phyloP scores from a whole-genome alignment of 2,329 filamentous ascomycete genomes.

The Pseudogymnoascus sp. region DNA sequence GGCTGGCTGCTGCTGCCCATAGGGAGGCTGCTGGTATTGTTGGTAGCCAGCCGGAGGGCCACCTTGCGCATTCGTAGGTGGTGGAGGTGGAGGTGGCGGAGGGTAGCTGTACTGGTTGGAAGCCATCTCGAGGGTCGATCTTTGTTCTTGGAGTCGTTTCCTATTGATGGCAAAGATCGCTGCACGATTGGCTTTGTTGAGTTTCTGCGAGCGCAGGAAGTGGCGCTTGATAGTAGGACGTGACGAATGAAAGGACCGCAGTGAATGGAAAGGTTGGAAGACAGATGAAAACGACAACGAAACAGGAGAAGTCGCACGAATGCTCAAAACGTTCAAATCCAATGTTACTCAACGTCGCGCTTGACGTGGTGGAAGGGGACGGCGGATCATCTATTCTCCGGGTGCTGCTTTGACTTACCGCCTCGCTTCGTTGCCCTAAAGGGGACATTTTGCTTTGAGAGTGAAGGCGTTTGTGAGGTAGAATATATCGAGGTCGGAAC shows the following conservation, averaged over 20 bases:
- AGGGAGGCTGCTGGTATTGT: slow-evolving; percentile 22
- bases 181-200: not conserved
- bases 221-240: not conserved
- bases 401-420: not conserved
- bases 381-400: not conserved
- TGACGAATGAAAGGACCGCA: not conserved
- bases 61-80: not conserved
- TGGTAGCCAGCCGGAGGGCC: slow-evolving; percentile 23
- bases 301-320: not conserved
- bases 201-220: not conserved
- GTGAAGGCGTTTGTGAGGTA: not conserved
- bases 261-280: not conserved
- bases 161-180: not conserved
- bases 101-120: slow-evolving; percentile 28
- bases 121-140: slow-evolving; percentile 20
- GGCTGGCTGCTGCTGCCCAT: slow-evolving; percentile 21
- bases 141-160: not conserved
- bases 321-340: not conserved
- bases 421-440: not conserved
- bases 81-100: slow-evolving; percentile 26
- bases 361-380: not conserved
- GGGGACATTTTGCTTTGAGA: not conserved
- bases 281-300: not conserved
- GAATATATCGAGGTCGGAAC: not conserved
- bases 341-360: not conserved